A percentile compares a stretch with the other conserved stretches of the same genome.
Conservation (phyloP, 805 yeast species). For the Jamesozyma rosinii region DNA sequence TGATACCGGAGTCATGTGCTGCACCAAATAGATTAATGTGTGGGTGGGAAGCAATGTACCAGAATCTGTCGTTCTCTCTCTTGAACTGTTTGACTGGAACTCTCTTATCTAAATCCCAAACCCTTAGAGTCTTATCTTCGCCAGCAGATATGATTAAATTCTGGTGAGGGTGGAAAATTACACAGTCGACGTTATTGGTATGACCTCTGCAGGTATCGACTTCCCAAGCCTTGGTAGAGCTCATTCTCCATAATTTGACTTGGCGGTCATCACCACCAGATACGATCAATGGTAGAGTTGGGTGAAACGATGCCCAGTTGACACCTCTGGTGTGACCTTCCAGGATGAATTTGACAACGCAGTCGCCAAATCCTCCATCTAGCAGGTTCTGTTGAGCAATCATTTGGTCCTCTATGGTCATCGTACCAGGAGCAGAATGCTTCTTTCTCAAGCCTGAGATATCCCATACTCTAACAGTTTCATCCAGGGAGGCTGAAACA, state of each 20-base stretch:
- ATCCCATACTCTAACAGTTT: conserved; percentile 99
- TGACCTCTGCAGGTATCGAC: conserved; percentile 98
- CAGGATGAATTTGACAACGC: conserved; percentile 86
- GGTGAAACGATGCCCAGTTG: conserved; percentile 97
- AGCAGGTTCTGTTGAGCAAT: conserved; percentile 56
- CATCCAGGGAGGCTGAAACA: conserved; percentile 93
- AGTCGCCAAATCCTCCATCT: conserved; percentile 93
- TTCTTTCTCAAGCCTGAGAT: conserved; percentile 88
- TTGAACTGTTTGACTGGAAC: conserved; percentile 89
- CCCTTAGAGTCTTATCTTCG: conserved; percentile 91
- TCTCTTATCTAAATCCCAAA: conserved; percentile 93
- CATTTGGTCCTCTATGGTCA: conserved; percentile 37
- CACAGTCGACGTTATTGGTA: conserved; percentile 83
- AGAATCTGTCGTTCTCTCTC: conserved; percentile 88
- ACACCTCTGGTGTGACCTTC: conserved; percentile 99
- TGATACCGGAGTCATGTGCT: conserved; percentile 93
- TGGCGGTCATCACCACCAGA: conserved; percentile 95
- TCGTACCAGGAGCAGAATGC: conserved; percentile 72
- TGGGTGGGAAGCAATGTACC: conserved; percentile 88
- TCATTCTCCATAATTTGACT: conserved; percentile 94
- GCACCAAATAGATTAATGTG: conserved; percentile 86
- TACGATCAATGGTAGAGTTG: conserved; percentile 86
- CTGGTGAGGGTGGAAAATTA: conserved; percentile 86
- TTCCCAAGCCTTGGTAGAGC: conserved; percentile 97
- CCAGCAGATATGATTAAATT: conserved; percentile 88